Base-by-base conservation (phyloP, 2,329 filamentous ascomycete species). In the Ophiocordyceps camponoti-saundersi region DNA sequence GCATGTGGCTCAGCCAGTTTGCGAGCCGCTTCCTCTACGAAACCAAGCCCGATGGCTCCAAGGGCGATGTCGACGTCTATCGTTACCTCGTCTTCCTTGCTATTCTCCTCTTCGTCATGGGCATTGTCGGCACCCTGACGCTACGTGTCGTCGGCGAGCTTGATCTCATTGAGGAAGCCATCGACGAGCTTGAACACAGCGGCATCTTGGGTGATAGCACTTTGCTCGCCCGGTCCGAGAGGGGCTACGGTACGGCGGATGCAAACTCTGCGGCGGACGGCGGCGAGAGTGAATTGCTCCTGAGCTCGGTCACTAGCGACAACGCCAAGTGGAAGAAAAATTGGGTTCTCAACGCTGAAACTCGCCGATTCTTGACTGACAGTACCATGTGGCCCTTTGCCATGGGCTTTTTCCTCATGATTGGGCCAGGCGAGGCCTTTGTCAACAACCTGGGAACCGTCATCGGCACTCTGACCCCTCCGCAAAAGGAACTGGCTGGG, bases 401-500 rank as follows among this genome's bases (percentile, higher is more conserved):
- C 0, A 68, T 81, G 1, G 89, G 88, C 20, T 96, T 98, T 65
- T 86, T 96, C 63, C 75, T 96, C 51, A 85, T 95, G 55, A 85
- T 89, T 47, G 92, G 92, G 0, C 90, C 92, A 0, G 90, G 89
- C n/a, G 92, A 98, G 65, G 85, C 90, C 12, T 98, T 95, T 61
- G 88, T 96, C 65, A 98, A 96, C 66, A 98, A 96, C 56, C 70
- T 98, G 11, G 92, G 92, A 34, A 95, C 89, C 22, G 82, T 98
- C 50, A 89, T 96, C 55, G 82, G 85, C 53, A 94, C 90, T 0
- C 70, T 95, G 3, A 85, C 85, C 42, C 75, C 74, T 15, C 79
- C 77, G 7, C 59, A 71, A 18, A 61, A 67, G 43, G 60, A 64
- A 44, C 16, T 45, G 15, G 54, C 60, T 3, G 59, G 66, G 46